These are phyloP conservation scores for Cochlearia excelsa DNA, from an alignment of 345 rosid genomes.

Conservation along the genomic window DNA sequence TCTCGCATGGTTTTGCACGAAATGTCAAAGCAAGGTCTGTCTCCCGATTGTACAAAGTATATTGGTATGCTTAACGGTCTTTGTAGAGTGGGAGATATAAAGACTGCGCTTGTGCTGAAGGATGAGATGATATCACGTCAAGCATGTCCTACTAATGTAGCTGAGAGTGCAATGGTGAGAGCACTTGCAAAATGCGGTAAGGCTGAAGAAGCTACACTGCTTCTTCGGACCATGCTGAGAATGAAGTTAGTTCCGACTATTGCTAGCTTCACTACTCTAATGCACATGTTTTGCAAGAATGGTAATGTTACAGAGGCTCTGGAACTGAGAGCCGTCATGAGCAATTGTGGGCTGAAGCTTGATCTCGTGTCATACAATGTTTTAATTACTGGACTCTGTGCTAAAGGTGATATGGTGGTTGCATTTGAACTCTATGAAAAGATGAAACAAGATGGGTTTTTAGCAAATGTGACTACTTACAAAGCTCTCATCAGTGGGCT, in stretches of 20 bases:
- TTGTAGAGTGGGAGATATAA: constrained; percentile 61
- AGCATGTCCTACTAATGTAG: constrained; percentile 49
- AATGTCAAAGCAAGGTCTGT: constrained; percentile 55
- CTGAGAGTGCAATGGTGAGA: constrained; percentile 86
- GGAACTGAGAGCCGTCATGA: constrained; percentile 50
- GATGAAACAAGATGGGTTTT: constrained; percentile 63
- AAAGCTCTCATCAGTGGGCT: constrained; percentile 52
- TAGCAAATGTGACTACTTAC: constrained; percentile 66
- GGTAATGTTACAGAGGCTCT: constrained; percentile 51
- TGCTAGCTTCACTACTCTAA: constrained; percentile 73
- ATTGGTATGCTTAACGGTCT: constrained; percentile 56
- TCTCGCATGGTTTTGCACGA: constrained; percentile 53
- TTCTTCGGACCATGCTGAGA: constrained; percentile 58
- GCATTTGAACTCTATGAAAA: constrained; percentile 65
- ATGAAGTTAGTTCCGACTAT: constrained; percentile 58
- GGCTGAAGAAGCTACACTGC: constrained; percentile 65
- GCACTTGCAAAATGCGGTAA: constrained; percentile 77
- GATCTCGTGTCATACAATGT: constrained; percentile 78
- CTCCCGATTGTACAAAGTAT: constrained; percentile 48
- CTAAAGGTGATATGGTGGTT: constrained; percentile 44
- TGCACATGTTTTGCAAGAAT: constrained; percentile 61
- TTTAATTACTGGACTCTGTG: constrained; percentile 65
- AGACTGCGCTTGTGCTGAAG: constrained; percentile 59
- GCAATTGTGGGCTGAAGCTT: constrained; percentile 50
- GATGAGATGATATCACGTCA: constrained; percentile 60